Evolutionary conservation across 1,284 basidiomycete species (phyloP), one percentile per base, ranked within the genome.

Genomic region (Heterobasidion annosum): DNA sequence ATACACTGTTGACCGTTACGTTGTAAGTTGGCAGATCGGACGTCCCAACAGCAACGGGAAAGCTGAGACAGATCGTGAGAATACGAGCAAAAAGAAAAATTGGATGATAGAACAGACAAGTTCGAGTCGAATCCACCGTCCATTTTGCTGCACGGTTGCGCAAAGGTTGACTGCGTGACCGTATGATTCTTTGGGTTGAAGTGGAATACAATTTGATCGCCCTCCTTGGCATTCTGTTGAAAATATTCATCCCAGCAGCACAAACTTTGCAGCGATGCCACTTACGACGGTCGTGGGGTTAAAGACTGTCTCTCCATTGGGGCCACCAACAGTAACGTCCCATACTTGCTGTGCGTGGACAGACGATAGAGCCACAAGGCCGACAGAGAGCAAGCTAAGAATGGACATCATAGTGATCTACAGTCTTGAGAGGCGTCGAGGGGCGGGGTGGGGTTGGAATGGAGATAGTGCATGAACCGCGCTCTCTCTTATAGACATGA

Each of bases 181-280:
- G 82, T 83, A 61, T 85, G 82, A 64, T 83, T 85, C 64, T 81
- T 77, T 64, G 79, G 77, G 61, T 71, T 63, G 70, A 83, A 83
- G 15, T 65, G 71, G 62, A 83, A 83, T 34, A 67, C 56, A 16
- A 83, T 67, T 3, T 64, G 61, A 57, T 83, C 81, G 15, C 80
- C 80, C 13, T 61, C 37, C 34, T 66, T 65, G 3, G 79, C 80
- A 56, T 64, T 75, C 78, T 81, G 53, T 3, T 43, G 32, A 12
- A 19, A 32, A 37, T 40, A 40, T 10, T 40, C n/a, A 40, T 69
- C 61, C 19, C 48, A 85, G 25, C 4, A 43, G 55, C 10, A 16
- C 15, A 51, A 16, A 53, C 53, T 40, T 53, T 49, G 5, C 54
- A 25, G 16, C 34, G 43, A 53, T 40, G 33, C 6, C 48, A 32